Percentiles rank a stretch among this genome's conserved stretches.
Evolutionary conservation across 106 monocot species (phyloP).

Genomic region (Dioscorea zingiberensis): DNA sequence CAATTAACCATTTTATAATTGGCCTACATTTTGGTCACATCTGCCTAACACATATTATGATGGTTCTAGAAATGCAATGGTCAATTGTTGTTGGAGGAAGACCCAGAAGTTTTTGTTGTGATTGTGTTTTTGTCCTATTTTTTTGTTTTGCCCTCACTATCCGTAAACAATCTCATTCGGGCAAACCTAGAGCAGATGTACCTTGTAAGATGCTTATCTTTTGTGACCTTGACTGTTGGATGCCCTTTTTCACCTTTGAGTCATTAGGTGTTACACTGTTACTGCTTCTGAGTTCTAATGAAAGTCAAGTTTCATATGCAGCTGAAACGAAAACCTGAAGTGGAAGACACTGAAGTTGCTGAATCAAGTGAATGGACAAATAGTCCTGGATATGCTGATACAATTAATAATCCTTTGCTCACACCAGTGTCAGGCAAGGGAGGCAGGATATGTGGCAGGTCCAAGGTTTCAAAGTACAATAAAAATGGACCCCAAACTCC

Average conservation of each 20-base stretch:
- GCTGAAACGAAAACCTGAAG: conserved; percentile 64
- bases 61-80: neutral
- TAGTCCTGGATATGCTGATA: conserved; percentile 51
- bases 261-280: too few species aligned
- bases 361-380: conserved; percentile 61
- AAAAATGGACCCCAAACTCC: conserved; percentile 62
- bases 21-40: too few species aligned
- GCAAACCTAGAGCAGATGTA: too few species aligned
- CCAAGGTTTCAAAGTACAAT: conserved; percentile 35
- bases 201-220: too few species aligned
- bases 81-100: neutral
- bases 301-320: conserved; percentile 15
- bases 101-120: neutral
- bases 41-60: too few species aligned
- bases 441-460: conserved; percentile 25
- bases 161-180: too few species aligned
- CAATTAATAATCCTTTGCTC: conserved; percentile 36
- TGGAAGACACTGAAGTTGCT: conserved; percentile 48
- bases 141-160: too few species aligned
- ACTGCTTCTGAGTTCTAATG: neutral
- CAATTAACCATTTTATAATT: too few species aligned
- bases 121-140: neutral
- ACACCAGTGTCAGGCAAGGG: conserved; percentile 70
- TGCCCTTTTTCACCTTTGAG: too few species aligned
- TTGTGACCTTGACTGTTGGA: too few species aligned